Conservation (phyloP, 2,329 filamentous ascomycete species). For the Claviceps fusiformis region DNA sequence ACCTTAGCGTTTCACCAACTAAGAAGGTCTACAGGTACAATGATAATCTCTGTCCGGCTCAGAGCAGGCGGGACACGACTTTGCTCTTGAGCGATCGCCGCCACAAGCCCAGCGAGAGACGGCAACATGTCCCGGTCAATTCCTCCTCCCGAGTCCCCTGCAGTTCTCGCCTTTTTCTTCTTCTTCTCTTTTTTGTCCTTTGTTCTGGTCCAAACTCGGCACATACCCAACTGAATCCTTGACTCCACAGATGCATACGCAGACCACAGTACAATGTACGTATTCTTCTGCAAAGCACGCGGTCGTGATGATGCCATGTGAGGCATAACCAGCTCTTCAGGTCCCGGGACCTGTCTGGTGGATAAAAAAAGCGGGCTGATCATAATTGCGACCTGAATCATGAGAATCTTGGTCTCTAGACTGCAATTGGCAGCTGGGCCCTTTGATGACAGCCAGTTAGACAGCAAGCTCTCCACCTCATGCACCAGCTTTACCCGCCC, state of each 20-base stretch:
- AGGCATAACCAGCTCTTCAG: neutral
- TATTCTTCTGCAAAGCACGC: neutral
- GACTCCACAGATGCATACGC: neutral
- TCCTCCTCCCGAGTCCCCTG: neutral
- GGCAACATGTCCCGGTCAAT: neutral
- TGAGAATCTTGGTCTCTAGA: neutral
- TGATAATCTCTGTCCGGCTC: too few species aligned
- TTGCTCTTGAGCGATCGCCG: neutral
- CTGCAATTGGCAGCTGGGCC: constrained; percentile 1
- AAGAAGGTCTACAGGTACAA: too few species aligned
- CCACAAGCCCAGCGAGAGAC: neutral
- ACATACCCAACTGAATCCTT: neutral
- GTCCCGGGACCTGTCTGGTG: neutral
- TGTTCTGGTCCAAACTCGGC: neutral
- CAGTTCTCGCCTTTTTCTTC: neutral
- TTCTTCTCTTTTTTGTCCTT: too few species aligned
- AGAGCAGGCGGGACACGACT: too few species aligned
- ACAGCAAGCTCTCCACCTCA: neutral
- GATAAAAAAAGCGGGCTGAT: neutral
- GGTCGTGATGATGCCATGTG: neutral
- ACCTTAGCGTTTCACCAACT: too few species aligned
- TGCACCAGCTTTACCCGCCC: neutral
- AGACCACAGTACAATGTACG: neutral
- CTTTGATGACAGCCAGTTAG: neutral
- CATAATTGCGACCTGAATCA: neutral